Conservation (phyloP, 2,329 filamentous ascomycete genomes). For the Parafenestella ontariensis region DNA sequence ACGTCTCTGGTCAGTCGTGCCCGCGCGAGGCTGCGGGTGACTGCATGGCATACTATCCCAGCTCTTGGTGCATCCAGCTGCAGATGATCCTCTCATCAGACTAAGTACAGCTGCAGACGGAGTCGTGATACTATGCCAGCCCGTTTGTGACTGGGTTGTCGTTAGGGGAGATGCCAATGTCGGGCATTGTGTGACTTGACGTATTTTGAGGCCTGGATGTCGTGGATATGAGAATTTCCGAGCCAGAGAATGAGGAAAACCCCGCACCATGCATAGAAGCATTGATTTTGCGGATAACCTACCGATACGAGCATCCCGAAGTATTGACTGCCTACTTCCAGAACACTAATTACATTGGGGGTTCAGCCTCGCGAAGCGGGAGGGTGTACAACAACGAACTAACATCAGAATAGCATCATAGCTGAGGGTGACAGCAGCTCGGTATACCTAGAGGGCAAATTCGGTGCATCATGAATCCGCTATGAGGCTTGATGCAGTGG, state of each 20-base stretch:
- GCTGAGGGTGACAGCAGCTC: slow-evolving; percentile 6
- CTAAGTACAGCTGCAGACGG: neutral
- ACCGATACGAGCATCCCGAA: slow-evolving; percentile 18
- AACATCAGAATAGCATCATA: slow-evolving; percentile 5
- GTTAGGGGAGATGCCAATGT: neutral
- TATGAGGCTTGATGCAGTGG: slow-evolving; percentile 6
- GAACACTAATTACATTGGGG: slow-evolving; percentile 11
- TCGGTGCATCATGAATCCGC: neutral
- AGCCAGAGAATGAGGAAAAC: slow-evolving; percentile 5
- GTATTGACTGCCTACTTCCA: slow-evolving; percentile 23
- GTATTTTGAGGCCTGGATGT: neutral
- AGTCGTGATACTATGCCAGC: neutral
- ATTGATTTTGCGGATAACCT: slow-evolving; percentile 9
- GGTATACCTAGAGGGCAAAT: neutral
- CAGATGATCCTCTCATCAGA: slow-evolving; percentile 1
- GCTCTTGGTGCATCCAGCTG: slow-evolving; percentile 7
- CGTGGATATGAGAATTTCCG: neutral
- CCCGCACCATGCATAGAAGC: slow-evolving; percentile 7
- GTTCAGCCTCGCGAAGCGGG: too few species aligned
- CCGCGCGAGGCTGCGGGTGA: slow-evolving; percentile 17
- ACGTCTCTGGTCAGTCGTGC: slow-evolving; percentile 6
- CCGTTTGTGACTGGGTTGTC: neutral
- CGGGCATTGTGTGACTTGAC: neutral
- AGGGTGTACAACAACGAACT: slow-evolving; percentile 6
- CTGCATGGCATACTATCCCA: slow-evolving; percentile 14